A percentile compares a stretch with the other conserved stretches of the same genome.
Evolutionary conservation across 305 asterid genomes (phyloP).

Genomic region (Coffea humblotiana): DNA sequence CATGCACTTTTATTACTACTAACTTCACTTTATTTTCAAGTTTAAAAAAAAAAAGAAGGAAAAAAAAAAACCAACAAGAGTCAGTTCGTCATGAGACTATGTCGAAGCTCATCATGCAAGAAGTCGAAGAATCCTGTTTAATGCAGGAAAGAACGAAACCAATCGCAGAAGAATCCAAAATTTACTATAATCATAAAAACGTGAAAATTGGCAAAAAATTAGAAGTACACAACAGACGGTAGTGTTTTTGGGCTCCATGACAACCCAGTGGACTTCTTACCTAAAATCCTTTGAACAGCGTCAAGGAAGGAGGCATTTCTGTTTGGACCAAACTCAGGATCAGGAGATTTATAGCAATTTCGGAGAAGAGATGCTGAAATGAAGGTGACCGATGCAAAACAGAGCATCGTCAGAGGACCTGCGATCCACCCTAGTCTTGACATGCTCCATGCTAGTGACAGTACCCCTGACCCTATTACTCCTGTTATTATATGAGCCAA

Average conservation of each 20-base stretch:
- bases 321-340: conserved; percentile 33
- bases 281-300: conserved; percentile 63
- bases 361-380: conserved; percentile 32
- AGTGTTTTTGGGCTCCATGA: background rate
- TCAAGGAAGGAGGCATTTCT: conserved; percentile 54
- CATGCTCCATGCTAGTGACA: conserved; percentile 46
- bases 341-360: conserved; percentile 41
- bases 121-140: background rate
- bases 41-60: background rate
- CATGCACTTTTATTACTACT: background rate
- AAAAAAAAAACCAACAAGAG: background rate
- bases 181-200: background rate
- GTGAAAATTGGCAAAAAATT: background rate
- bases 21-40: background rate
- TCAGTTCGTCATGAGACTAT: background rate
- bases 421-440: conserved; percentile 47
- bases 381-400: conserved; percentile 34
- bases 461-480: conserved; percentile 45
- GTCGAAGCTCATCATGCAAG: background rate
- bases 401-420: conserved; percentile 36
- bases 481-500: conserved; percentile 46
- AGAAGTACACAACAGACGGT: background rate
- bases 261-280: conserved; percentile 26
- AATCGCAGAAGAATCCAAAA: background rate
- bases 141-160: background rate